phyloP scores from a whole-genome alignment of 2,329 filamentous ascomycete species.

The Colletotrichum incanum region DNA sequence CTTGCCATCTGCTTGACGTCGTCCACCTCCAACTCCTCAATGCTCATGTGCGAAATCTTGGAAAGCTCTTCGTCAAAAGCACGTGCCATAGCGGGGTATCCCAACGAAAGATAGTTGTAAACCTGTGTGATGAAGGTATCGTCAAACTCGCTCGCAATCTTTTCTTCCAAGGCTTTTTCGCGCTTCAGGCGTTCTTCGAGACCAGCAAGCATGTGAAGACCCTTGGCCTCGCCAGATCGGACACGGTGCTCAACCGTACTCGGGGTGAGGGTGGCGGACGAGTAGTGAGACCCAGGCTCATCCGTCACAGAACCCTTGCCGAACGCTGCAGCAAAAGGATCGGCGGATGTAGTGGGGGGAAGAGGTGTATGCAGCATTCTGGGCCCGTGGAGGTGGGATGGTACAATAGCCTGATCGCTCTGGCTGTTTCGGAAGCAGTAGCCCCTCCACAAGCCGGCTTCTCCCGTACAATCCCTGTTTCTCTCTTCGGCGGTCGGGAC shows the following conservation, averaged over 20 bases:
- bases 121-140: slow-evolving; percentile 94
- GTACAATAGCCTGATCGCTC: slow-evolving; percentile 56
- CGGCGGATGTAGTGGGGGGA: slow-evolving; percentile 58
- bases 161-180: slow-evolving; percentile 67
- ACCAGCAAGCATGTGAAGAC: slow-evolving; percentile 65
- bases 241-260: slow-evolving; percentile 48
- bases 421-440: slow-evolving; percentile 69
- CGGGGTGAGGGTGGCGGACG: slow-evolving; percentile 44
- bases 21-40: slow-evolving; percentile 79
- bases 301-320: slow-evolving; percentile 57
- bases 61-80: slow-evolving; percentile 88
- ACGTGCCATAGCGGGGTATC: slow-evolving; percentile 88
- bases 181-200: slow-evolving; percentile 66
- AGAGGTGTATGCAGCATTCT: slow-evolving; percentile 67
- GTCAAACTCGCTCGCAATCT: slow-evolving; percentile 78
- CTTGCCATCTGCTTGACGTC: slow-evolving; percentile 75
- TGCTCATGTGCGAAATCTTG: slow-evolving; percentile 80
- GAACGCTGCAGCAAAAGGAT: slow-evolving; percentile 61
- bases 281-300: slow-evolving; percentile 55
- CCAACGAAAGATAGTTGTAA: slow-evolving; percentile 95
- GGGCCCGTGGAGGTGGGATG: slow-evolving; percentile 61
- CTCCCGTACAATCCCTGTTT: slow-evolving; percentile 70
- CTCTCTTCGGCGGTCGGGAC: slow-evolving; percentile 62
- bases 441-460: slow-evolving; percentile 82
- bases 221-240: slow-evolving; percentile 56